These are phyloP conservation scores for Phaeotremella fagi DNA, from an alignment of 768 basidiomycete species.

Conservation along the genomic window DNA sequence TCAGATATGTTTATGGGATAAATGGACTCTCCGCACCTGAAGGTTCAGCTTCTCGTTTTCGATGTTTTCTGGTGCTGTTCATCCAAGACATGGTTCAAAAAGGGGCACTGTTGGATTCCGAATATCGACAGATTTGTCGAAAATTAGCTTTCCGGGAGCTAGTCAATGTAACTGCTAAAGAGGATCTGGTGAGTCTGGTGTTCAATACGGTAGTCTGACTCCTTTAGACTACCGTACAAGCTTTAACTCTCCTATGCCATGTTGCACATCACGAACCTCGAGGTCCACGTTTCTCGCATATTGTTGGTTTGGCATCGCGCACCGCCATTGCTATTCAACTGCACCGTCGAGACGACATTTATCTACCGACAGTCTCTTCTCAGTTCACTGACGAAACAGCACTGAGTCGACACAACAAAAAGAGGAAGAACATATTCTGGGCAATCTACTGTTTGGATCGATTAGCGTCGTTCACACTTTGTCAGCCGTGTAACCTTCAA, in stretches of 20 bases:
- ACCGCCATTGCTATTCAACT: constrained; percentile 12
- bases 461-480: constrained; percentile 4
- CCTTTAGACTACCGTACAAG: constrained; percentile 8
- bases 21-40: too few species aligned
- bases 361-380: neutral
- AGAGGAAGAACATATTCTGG: constrained; percentile 16
- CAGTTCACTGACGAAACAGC: neutral
- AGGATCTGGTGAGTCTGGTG: constrained; percentile 1
- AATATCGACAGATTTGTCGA: neutral
- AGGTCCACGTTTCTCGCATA: constrained; percentile 6
- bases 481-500: constrained; percentile 2
- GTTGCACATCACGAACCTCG: constrained; percentile 4
- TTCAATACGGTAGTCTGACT: neutral
- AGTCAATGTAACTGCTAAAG: constrained; percentile 2
- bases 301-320: constrained; percentile 4
- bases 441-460: constrained; percentile 13
- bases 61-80: too few species aligned
- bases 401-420: constrained; percentile 4
- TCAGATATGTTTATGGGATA: too few species aligned
- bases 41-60: too few species aligned
- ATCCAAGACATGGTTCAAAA: too few species aligned
- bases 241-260: constrained; percentile 2
- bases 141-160: constrained; percentile 6
- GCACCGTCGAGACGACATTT: constrained; percentile 15
- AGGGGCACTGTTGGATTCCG: neutral